phyloP scores from a whole-genome alignment of 345 rosid genomes.

The Pseudoturritis turrita region DNA sequence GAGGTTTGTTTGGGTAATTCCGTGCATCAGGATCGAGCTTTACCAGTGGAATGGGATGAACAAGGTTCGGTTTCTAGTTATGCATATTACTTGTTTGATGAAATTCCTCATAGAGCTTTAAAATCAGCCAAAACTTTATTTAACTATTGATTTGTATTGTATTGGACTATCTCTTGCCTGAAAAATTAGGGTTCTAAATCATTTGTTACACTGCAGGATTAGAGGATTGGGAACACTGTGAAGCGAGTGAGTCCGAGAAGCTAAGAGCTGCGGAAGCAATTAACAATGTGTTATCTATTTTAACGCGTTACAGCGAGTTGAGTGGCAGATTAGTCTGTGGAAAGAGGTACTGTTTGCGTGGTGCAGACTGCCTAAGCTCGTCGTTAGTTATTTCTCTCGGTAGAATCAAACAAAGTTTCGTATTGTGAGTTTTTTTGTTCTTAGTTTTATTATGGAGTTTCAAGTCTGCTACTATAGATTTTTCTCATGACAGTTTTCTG shows the following conservation, averaged over 20 bases:
- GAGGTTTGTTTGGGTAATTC: slow-evolving; percentile 61
- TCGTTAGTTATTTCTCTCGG: slow-evolving; percentile 85
- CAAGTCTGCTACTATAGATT: slow-evolving; percentile 6
- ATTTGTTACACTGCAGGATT: slow-evolving; percentile 34
- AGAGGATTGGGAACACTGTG: slow-evolving; percentile 62
- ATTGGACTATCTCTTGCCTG: too few relatives aligned
- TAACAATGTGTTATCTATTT: slow-evolving; percentile 52
- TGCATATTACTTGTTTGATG: slow-evolving; percentile 1
- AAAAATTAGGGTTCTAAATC: background rate
- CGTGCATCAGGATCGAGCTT: slow-evolving; percentile 39
- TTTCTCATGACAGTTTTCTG: slow-evolving; percentile 5
- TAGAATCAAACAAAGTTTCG: slow-evolving; percentile 99
- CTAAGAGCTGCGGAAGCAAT: slow-evolving; percentile 50
- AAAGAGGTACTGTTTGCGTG: slow-evolving; percentile 46
- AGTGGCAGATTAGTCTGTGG: slow-evolving; percentile 64
- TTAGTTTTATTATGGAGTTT: slow-evolving; percentile 6
- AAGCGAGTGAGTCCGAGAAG: slow-evolving; percentile 74
- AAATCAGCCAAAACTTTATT: background rate
- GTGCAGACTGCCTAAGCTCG: slow-evolving; percentile 48
- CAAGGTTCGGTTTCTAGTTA: slow-evolving; percentile 11
- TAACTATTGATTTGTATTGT: too few relatives aligned
- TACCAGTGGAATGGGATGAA: slow-evolving; percentile 32
- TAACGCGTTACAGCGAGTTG: slow-evolving; percentile 54
- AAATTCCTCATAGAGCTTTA: background rate
- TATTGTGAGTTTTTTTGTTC: slow-evolving; percentile 87